These are phyloP conservation scores for Auricularia sp. DNA, from an alignment of 768 basidiomycete genomes.

Conservation along the genomic window DNA sequence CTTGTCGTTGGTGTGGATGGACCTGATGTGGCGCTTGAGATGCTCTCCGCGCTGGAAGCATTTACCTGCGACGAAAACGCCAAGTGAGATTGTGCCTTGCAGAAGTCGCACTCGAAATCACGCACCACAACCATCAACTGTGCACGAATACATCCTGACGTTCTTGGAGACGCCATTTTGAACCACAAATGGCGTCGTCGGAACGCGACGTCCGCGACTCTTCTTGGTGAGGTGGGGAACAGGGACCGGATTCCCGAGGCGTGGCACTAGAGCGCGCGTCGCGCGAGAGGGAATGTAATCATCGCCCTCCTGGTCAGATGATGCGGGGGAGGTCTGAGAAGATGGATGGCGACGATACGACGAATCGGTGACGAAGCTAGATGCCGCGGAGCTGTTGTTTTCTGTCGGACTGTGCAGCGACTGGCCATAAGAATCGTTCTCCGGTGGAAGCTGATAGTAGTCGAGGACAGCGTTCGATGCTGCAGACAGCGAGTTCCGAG, in stretches of 20 bases:
- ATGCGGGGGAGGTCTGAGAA: neutral
- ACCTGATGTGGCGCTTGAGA: conserved; percentile 77
- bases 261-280: conserved; percentile 2
- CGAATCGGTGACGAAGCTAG: neutral
- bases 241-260: conserved; percentile 13
- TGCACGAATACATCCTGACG: conserved; percentile 55
- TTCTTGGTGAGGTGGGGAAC: conserved; percentile 21
- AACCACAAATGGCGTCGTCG: conserved; percentile 8
- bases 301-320: neutral
- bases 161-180: conserved; percentile 2
- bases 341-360: neutral
- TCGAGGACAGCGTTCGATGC: neutral
- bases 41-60: conserved; percentile 85
- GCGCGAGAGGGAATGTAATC: neutral
- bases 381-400: neutral
- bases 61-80: conserved; percentile 32
- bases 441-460: neutral
- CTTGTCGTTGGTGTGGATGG: conserved; percentile 88
- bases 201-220: conserved; percentile 21
- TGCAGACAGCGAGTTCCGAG: conserved; percentile 7
- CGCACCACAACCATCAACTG: conserved; percentile 60
- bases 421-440: neutral
- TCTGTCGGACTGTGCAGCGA: neutral
- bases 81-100: too few species aligned
- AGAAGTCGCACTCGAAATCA: too few species aligned